Conservation (phyloP, 148 eudicot genomes). For the Diospyros lotus region DNA sequence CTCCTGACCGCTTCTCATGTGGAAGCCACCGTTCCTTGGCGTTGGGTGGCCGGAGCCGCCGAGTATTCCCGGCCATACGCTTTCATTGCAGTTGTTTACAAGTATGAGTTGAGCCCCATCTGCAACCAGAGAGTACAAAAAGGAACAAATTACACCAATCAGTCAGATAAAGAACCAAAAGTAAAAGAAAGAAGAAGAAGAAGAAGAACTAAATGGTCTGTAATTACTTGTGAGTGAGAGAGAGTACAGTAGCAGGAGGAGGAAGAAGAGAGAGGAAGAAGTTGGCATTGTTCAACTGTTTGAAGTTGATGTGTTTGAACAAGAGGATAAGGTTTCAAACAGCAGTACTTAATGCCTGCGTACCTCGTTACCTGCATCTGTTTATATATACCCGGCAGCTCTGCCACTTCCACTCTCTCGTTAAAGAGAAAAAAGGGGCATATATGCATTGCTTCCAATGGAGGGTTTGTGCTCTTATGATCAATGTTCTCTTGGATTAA, state of each 20-base stretch:
- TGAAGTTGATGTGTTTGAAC: neutral
- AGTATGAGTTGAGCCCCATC: slow-evolving; percentile 73
- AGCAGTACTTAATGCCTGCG: no score
- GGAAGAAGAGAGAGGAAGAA: slow-evolving; percentile 9
- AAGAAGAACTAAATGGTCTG: neutral
- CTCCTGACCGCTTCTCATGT: slow-evolving; percentile 58
- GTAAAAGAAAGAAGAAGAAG: neutral
- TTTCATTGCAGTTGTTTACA: slow-evolving; percentile 81
- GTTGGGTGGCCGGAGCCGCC: slow-evolving; percentile 71
- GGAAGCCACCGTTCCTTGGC: slow-evolving; percentile 75
- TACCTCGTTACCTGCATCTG: no score
- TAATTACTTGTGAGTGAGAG: slow-evolving; percentile 37
- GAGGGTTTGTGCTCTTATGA: slow-evolving; percentile 5
- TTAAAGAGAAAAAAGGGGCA: slow-evolving; percentile 17
- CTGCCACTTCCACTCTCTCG: no score
- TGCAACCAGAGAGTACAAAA: slow-evolving; percentile 19
- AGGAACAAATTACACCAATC: neutral
- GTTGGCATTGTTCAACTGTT: slow-evolving; percentile 27
- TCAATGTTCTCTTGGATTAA: no score
- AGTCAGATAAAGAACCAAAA: neutral
- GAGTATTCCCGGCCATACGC: slow-evolving; percentile 76
- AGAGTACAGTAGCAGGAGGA: slow-evolving; percentile 17
- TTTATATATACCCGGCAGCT: no score
- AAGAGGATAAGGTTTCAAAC: no score
- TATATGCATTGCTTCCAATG: slow-evolving; percentile 61